Conservation (phyloP, 371 early-diverging fungal species). For the Mortierella sp. region DNA sequence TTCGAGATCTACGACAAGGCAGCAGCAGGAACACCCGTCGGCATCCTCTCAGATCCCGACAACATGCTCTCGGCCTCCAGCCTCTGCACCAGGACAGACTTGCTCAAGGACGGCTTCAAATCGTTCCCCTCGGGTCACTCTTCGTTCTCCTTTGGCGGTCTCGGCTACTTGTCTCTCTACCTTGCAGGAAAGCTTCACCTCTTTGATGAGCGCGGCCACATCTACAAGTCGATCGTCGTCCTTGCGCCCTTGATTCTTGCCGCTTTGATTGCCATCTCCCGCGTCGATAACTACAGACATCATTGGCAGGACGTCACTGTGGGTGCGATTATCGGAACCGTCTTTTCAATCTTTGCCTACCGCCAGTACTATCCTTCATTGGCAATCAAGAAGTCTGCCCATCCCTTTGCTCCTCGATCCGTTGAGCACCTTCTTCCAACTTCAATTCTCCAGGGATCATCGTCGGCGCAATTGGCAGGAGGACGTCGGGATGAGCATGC, state of each 20-base stretch:
- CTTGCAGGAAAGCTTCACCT: slow-evolving; percentile 81
- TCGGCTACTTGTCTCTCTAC: slow-evolving; percentile 78
- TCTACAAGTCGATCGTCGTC: slow-evolving; percentile 76
- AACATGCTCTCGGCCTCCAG: slow-evolving; percentile 69
- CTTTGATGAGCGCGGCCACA: slow-evolving; percentile 77
- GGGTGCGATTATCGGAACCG: slow-evolving; percentile 71
- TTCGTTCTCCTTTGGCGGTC: slow-evolving; percentile 83
- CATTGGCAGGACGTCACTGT: slow-evolving; percentile 87
- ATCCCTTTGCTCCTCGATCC: neutral
- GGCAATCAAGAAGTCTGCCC: neutral
- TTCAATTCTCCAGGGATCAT: neutral
- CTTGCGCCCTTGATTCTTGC: slow-evolving; percentile 75
- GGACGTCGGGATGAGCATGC: neutral
- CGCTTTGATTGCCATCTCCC: slow-evolving; percentile 77
- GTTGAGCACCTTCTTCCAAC: neutral
- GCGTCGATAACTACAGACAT: slow-evolving; percentile 85
- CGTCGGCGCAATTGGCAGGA: neutral
- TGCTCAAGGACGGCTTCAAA: slow-evolving; percentile 86
- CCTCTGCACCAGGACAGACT: slow-evolving; percentile 71
- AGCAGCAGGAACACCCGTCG: slow-evolving; percentile 24
- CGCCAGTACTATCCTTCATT: slow-evolving; percentile 71
- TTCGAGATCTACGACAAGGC: slow-evolving; percentile 62
- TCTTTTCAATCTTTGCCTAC: slow-evolving; percentile 75
- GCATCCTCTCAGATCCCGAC: slow-evolving; percentile 60
- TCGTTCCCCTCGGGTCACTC: slow-evolving; percentile 97